Conservation (phyloP, 2,329 filamentous ascomycete genomes). For the Corynespora cassiicola region DNA sequence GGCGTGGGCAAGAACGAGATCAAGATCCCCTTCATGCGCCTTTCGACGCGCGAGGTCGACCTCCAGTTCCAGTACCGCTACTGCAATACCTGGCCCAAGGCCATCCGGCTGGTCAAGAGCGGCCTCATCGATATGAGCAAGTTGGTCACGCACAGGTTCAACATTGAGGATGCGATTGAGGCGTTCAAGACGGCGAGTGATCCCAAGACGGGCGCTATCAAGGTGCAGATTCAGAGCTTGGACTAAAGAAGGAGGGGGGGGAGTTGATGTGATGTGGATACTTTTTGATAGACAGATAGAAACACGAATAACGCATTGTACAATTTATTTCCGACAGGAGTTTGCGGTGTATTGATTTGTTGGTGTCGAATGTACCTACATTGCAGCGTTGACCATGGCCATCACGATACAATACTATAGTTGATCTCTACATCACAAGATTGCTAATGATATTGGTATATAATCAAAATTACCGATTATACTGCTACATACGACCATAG, state of each 20-base stretch:
- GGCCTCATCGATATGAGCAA: conserved; percentile 81
- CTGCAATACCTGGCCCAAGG: conserved; percentile 93
- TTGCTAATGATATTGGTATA: no score
- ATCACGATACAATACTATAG: no score
- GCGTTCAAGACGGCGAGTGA: conserved; percentile 90
- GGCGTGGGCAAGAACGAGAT: conserved; percentile 96
- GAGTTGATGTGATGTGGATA: neutral
- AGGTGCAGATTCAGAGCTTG: conserved; percentile 77
- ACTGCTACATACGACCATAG: no score
- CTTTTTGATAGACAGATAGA: neutral
- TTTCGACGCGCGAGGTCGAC: conserved; percentile 90
- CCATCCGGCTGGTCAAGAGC: conserved; percentile 85
- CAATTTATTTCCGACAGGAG: no score
- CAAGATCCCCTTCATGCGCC: conserved; percentile 92
- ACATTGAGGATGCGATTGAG: conserved; percentile 83
- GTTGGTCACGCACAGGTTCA: conserved; percentile 87
- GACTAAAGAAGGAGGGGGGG: neutral
- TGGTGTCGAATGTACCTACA: no score
- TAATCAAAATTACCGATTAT: no score
- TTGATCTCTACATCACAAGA: no score
- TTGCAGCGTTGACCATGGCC: no score
- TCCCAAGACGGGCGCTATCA: conserved; percentile 93
- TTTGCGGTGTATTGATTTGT: no score
- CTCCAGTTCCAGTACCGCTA: conserved; percentile 97
- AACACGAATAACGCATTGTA: no score